Percentiles rank a stretch among this genome's conserved stretches.
phyloP scores from a whole-genome alignment of 1,284 basidiomycete species.

The Moesziomyces sp. region DNA sequence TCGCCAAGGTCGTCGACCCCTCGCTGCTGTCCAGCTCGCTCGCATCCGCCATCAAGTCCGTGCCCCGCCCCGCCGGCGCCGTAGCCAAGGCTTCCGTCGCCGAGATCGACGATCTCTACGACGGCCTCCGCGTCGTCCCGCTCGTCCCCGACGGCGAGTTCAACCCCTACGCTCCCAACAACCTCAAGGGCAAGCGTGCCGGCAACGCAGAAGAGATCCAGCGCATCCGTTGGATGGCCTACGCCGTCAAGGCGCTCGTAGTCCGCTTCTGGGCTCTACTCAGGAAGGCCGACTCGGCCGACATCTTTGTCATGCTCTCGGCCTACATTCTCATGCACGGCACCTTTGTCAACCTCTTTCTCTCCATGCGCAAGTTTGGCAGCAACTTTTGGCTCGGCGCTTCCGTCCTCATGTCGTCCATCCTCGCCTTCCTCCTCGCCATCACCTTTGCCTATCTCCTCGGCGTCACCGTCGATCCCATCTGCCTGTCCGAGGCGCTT shows the following conservation, averaged over 20 bases:
- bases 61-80: constrained; percentile 14
- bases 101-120: constrained; percentile 36
- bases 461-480: constrained; percentile 88
- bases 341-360: constrained; percentile 81
- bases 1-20: constrained; percentile 33
- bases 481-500: constrained; percentile 91
- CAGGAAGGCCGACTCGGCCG: constrained; percentile 88
- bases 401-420: constrained; percentile 84
- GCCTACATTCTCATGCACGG: constrained; percentile 96
- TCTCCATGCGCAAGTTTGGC: constrained; percentile 67
- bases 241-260: constrained; percentile 59
- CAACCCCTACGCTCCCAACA: constrained; percentile 50
- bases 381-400: constrained; percentile 71
- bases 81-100: constrained; percentile 32
- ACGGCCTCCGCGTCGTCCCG: constrained; percentile 36
- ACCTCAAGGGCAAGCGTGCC: constrained; percentile 44
- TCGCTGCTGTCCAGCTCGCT: constrained; percentile 26
- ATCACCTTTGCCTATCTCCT: constrained; percentile 85
- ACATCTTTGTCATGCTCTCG: constrained; percentile 93
- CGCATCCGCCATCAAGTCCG: constrained; percentile 9
- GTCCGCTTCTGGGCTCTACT: constrained; percentile 64
- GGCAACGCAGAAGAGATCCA: constrained; percentile 53
- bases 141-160: constrained; percentile 47
- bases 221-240: constrained; percentile 60
- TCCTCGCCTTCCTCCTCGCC: constrained; percentile 86